phyloP scores from a whole-genome alignment of 805 yeast genomes.

The Jamesozyma spencerorum region DNA sequence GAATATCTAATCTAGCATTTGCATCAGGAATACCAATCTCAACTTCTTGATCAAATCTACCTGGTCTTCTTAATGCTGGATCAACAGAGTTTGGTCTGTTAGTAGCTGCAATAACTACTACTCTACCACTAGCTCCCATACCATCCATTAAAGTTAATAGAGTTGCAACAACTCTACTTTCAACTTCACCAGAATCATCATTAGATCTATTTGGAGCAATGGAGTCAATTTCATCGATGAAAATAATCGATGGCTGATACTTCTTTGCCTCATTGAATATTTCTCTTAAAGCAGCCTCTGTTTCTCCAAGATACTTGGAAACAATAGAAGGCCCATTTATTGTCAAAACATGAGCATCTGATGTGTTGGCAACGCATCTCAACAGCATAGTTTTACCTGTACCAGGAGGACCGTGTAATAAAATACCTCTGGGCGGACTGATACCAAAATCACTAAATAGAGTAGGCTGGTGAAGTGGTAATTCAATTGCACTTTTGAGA shows the following conservation, averaged over 20 bases:
- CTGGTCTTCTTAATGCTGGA: conserved; percentile 73
- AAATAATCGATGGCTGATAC: conserved; percentile 79
- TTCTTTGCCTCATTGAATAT: conserved; percentile 75
- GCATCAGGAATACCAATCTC: conserved; percentile 90
- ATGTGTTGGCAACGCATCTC: conserved; percentile 69
- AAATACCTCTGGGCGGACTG: conserved; percentile 86
- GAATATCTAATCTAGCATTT: conserved; percentile 65
- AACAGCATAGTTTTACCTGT: conserved; percentile 91
- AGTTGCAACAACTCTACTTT: conserved; percentile 84
- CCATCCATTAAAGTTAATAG: conserved; percentile 75
- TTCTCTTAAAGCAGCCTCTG: conserved; percentile 76
- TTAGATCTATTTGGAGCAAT: conserved; percentile 74
- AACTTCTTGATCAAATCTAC: conserved; percentile 81
- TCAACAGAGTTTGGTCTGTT: conserved; percentile 62
- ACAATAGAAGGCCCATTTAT: conserved; percentile 89
- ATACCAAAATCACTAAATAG: conserved; percentile 79
- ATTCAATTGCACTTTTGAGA: conserved; percentile 57
- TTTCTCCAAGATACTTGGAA: conserved; percentile 88
- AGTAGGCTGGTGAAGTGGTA: conserved; percentile 72
- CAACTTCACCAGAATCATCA: conserved; percentile 87
- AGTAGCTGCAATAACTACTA: conserved; percentile 67
- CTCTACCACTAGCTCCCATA: conserved; percentile 52
- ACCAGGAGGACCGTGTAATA: conserved; percentile 94
- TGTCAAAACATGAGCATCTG: conserved; percentile 73
- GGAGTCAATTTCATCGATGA: conserved; percentile 91